Evolutionary conservation across 306 rosid genomes (phyloP), one percentile per base, ranked within the genome.

Genomic region (Quercus rubra): DNA sequence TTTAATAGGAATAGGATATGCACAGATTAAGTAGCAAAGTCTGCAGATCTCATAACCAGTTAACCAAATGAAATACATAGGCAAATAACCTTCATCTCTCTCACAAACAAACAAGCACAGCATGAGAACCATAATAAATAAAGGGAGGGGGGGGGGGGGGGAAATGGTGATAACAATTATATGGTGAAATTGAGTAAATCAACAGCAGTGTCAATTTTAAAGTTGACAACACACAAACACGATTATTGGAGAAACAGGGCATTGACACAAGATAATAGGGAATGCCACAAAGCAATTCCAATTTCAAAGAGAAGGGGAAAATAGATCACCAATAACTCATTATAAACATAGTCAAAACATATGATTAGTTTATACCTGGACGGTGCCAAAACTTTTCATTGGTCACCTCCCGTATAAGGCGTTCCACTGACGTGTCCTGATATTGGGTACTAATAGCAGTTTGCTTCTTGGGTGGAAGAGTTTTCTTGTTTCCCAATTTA

Each of bases 381-480:
- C 90, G 93, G 77, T 90, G 98, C 98, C 99, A 95, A 87, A 95
- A 93, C 90, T 93, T 95, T 80, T 91, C 99, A 33, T 89, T 95
- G 63, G 98, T 95, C 71, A 95, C 99, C 91, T 95, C 98, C 74
- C 99, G 89, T 85, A 95, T 93, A 67, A 95, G 99, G 78, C 98
- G 97, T 84, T 95, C 99, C 68, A 95, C 96, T 0, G 99, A 95
- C 1, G 98, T 84, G 84, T 95, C 98, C 81, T 90, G 98, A 83
- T 93, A 86, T 74, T 76, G 81, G 74, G 78, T 78, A 83, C 86
- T 87, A 28, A 71, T 83, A 75, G 91, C 75, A 75, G 78, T 78
- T 81, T 89, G 99, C 90, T 91, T 95, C 89, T 95, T 95, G 83
- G 83, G 83, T 71, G 96, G 81, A 84, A 78, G 85, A 77, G 74